phyloP scores from a whole-genome alignment of 2,329 filamentous ascomycete species.

The Aspergillus terreus region DNA sequence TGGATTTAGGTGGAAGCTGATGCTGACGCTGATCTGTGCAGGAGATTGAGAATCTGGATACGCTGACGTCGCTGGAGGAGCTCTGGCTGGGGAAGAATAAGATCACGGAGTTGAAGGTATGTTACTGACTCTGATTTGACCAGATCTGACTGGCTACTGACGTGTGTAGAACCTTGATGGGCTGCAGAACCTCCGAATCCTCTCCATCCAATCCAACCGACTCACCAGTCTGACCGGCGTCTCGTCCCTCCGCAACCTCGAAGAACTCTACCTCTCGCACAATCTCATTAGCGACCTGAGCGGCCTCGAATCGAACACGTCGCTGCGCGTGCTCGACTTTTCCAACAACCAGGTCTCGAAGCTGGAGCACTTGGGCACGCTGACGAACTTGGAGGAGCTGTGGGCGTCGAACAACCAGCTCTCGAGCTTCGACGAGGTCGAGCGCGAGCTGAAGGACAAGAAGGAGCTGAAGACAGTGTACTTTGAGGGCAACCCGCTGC shows the following conservation, averaged over 20 bases:
- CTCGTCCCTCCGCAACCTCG: constrained; percentile 67
- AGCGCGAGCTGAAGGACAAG: constrained; percentile 75
- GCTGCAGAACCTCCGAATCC: constrained; percentile 74
- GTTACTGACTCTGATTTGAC: background rate
- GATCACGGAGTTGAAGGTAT: constrained; percentile 72
- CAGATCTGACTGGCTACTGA: constrained; percentile 4
- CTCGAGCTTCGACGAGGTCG: constrained; percentile 72
- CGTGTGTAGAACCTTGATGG: constrained; percentile 57
- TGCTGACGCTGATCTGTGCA: constrained; percentile 18
- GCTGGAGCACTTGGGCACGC: constrained; percentile 65
- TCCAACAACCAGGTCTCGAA: constrained; percentile 80
- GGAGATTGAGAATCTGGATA: constrained; percentile 81
- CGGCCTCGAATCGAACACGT: constrained; percentile 64
- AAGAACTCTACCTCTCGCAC: constrained; percentile 94
- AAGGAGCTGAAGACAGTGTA: constrained; percentile 82
- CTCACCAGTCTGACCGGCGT: constrained; percentile 76
- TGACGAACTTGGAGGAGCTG: constrained; percentile 76
- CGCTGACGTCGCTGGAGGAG: constrained; percentile 73
- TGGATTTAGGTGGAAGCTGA: background rate
- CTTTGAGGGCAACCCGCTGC: constrained; percentile 91
- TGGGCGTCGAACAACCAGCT: constrained; percentile 93
- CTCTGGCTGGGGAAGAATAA: constrained; percentile 97
- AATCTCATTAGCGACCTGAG: constrained; percentile 78
- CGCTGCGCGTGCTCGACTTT: constrained; percentile 78
- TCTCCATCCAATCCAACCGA: constrained; percentile 94